Evolutionary conservation across 1,284 basidiomycete species (phyloP).

Genomic region (Tausonia pullulans): DNA sequence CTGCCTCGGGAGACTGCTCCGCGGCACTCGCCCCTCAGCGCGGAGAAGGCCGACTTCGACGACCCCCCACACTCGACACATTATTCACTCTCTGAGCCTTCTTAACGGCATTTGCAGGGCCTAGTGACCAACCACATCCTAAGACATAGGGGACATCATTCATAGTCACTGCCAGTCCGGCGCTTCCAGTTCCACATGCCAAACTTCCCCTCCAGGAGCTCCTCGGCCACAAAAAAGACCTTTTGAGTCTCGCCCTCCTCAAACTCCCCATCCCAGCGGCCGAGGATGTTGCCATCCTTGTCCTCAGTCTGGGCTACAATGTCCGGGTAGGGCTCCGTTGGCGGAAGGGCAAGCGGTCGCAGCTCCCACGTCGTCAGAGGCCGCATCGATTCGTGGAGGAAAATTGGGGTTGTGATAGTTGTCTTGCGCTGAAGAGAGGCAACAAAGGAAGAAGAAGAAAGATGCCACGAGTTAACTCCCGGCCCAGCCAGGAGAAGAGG

Average conservation of each 20-base stretch:
- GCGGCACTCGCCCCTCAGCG: no score
- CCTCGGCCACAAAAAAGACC: constrained; percentile 14
- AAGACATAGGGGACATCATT: not conserved
- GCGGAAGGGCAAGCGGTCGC: not conserved
- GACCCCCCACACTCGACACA: not conserved
- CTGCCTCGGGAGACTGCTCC: no score
- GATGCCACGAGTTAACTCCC: no score
- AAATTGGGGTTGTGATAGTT: constrained; percentile 15
- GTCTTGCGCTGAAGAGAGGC: constrained; percentile 12
- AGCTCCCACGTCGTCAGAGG: constrained; percentile 15
- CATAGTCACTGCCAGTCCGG: not conserved
- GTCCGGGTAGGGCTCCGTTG: constrained; percentile 9
- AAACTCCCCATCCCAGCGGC: constrained; percentile 14
- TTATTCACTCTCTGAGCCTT: not conserved
- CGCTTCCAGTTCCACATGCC: constrained; percentile 12
- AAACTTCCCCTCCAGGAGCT: constrained; percentile 12
- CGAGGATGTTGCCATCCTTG: constrained; percentile 13
- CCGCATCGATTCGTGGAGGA: constrained; percentile 9
- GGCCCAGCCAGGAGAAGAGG: not conserved
- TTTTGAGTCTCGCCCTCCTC: not conserved
- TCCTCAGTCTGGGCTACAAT: constrained; percentile 16
- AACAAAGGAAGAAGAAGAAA: not conserved
- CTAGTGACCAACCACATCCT: no score
- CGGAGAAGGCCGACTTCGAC: not conserved
- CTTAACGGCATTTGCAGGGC: no score